These are phyloP conservation scores for Fusarium redolens DNA, from an alignment of 2,329 filamentous ascomycete species.

Conservation along the genomic window DNA sequence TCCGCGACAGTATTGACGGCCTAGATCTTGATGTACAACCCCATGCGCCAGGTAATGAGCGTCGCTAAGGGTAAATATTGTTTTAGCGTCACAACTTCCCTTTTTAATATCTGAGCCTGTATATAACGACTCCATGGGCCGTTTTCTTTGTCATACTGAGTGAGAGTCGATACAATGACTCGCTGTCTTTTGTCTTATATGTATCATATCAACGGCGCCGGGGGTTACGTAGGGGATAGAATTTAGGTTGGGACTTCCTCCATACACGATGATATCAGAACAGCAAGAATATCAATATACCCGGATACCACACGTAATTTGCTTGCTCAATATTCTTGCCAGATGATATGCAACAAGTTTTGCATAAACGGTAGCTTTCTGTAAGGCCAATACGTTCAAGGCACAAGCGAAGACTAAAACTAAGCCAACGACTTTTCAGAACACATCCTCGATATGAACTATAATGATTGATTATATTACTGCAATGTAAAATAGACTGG, in stretches of 20 bases:
- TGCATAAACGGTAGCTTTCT: background rate
- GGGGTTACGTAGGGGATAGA: slow-evolving; percentile 17
- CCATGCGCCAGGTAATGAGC: slow-evolving; percentile 25
- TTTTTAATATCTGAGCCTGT: slow-evolving; percentile 28
- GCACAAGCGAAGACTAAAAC: background rate
- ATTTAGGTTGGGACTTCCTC: slow-evolving; percentile 1
- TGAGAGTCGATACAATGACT: slow-evolving; percentile 12
- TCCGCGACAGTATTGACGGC: slow-evolving; percentile 54
- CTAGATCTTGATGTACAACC: slow-evolving; percentile 50
- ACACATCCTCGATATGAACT: background rate
- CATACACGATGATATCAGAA: slow-evolving; percentile 8
- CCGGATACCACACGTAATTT: slow-evolving; percentile 30
- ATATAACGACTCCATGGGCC: slow-evolving; percentile 23
- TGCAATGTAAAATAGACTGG: background rate
- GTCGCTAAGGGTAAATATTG: slow-evolving; percentile 27
- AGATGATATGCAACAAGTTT: background rate
- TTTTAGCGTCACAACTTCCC: slow-evolving; percentile 23
- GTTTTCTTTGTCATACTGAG: slow-evolving; percentile 23
- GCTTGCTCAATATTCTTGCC: background rate
- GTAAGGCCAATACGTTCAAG: background rate
- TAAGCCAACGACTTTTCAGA: background rate
- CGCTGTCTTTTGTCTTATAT: slow-evolving; percentile 30
- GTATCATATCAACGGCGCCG: slow-evolving; percentile 31
- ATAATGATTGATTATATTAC: background rate
- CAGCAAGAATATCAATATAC: slow-evolving; percentile 33